Evolutionary conservation across 1,139 yeast species (phyloP).

Genomic region (Candida mesenterica): DNA sequence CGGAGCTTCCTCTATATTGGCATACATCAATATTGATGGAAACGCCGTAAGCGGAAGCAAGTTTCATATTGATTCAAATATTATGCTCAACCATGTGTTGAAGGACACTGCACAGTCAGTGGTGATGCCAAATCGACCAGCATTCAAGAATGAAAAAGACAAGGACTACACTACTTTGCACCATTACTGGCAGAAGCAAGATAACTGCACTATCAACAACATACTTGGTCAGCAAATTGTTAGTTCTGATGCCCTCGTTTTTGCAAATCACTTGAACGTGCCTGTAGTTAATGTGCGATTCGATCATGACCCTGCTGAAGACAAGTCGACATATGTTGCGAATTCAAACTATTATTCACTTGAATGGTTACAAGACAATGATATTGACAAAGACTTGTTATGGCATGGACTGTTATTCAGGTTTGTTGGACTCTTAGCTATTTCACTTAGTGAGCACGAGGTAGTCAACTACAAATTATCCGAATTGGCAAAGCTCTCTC

Average conservation of each 20-base stretch:
- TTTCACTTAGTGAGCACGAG: slow-evolving; percentile 43
- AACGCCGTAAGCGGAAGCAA: slow-evolving; percentile 41
- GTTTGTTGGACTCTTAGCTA: slow-evolving; percentile 36
- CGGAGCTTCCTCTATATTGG: slow-evolving; percentile 21
- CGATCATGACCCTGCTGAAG: slow-evolving; percentile 29
- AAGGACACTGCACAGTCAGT: slow-evolving; percentile 31
- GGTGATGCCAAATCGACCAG: slow-evolving; percentile 29
- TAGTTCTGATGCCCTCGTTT: slow-evolving; percentile 30
- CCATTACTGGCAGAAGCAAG: slow-evolving; percentile 39
- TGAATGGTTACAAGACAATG: slow-evolving; percentile 31
- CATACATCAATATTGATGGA: slow-evolving; percentile 42
- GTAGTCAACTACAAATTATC: slow-evolving; percentile 33
- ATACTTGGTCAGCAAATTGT: slow-evolving; percentile 27
- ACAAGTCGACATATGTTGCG: slow-evolving; percentile 29
- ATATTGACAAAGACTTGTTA: slow-evolving; percentile 28
- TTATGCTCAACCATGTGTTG: slow-evolving; percentile 35
- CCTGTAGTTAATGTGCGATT: slow-evolving; percentile 40
- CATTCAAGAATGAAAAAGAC: slow-evolving; percentile 11
- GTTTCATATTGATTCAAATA: slow-evolving; percentile 38
- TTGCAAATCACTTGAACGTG: slow-evolving; percentile 32
- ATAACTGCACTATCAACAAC: slow-evolving; percentile 31
- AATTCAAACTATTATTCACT: slow-evolving; percentile 38
- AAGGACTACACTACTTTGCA: slow-evolving; percentile 31
- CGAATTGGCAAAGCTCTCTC: slow-evolving; percentile 23
- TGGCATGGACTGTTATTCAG: slow-evolving; percentile 41